phyloP scores from a whole-genome alignment of 495 filamentous ascomycete species.

The Penicillium egyptiacum region DNA sequence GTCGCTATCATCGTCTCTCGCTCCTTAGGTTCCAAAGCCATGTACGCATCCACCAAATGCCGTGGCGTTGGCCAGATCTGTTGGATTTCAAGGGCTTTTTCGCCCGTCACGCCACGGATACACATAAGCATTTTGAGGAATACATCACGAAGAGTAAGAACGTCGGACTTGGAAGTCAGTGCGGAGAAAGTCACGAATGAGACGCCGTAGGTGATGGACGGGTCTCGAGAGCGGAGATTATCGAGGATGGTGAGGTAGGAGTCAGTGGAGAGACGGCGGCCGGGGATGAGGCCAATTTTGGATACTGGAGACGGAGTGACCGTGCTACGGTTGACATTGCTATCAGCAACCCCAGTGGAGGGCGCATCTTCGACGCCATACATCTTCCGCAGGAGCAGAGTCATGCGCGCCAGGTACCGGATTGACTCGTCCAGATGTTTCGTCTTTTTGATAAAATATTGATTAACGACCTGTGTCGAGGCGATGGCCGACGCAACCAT shows the following conservation, averaged over 20 bases:
- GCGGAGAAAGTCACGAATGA: slow-evolving; percentile 71
- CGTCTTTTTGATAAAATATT: slow-evolving; percentile 80
- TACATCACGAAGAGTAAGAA: slow-evolving; percentile 69
- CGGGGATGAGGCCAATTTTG: slow-evolving; percentile 58
- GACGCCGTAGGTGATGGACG: slow-evolving; percentile 58
- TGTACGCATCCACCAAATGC: slow-evolving; percentile 67
- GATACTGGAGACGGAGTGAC: slow-evolving; percentile 2
- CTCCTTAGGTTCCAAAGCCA: slow-evolving; percentile 50
- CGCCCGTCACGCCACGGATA: slow-evolving; percentile 70
- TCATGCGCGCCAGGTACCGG: slow-evolving; percentile 74
- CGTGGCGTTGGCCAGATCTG: slow-evolving; percentile 70
- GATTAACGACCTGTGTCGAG: slow-evolving; percentile 78
- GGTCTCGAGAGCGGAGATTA: slow-evolving; percentile 51
- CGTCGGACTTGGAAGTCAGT: slow-evolving; percentile 71
- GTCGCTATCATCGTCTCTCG: slow-evolving; percentile 52
- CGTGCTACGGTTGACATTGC: slow-evolving; percentile 2
- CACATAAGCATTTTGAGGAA: slow-evolving; percentile 90
- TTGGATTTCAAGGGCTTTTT: slow-evolving; percentile 82
- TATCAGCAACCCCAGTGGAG: slow-evolving; percentile 11
- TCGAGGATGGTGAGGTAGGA: slow-evolving; percentile 69
- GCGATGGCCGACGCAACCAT: slow-evolving; percentile 71
- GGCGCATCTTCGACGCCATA: slow-evolving; percentile 54
- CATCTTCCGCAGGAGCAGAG: slow-evolving; percentile 61
- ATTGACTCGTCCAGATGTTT: slow-evolving; percentile 78
- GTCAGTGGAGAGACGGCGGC: slow-evolving; percentile 57